phyloP scores from a whole-genome alignment of 2,329 filamentous ascomycete species.

The Paecilomyces sp. region DNA sequence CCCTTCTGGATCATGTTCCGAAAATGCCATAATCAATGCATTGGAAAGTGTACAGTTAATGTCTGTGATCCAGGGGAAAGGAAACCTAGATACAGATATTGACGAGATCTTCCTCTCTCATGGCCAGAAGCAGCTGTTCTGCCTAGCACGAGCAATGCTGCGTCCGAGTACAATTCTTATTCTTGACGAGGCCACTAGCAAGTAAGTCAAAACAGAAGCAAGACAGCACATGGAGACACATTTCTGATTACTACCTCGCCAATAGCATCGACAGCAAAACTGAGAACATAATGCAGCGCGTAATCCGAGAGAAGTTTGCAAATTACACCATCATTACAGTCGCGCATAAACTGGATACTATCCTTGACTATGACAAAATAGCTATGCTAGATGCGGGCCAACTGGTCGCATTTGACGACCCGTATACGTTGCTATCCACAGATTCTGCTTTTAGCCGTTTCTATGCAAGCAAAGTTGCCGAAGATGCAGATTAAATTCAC shows the following conservation, averaged over 20 bases:
- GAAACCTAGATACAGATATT: slow-evolving; percentile 36
- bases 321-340: slow-evolving; percentile 54
- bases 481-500: not conserved
- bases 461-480: slow-evolving; percentile 10
- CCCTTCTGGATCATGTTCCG: slow-evolving; percentile 22
- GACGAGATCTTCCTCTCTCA: slow-evolving; percentile 45
- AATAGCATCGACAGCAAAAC: slow-evolving; percentile 50
- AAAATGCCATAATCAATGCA: slow-evolving; percentile 28
- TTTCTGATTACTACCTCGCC: not conserved
- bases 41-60: slow-evolving; percentile 32
- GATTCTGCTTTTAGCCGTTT: slow-evolving; percentile 30
- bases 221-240: not conserved
- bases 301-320: slow-evolving; percentile 48
- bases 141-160: slow-evolving; percentile 53
- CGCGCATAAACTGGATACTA: slow-evolving; percentile 48
- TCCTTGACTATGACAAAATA: slow-evolving; percentile 33
- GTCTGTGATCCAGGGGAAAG: slow-evolving; percentile 29
- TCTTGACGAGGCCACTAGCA: slow-evolving; percentile 37
- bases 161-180: slow-evolving; percentile 37
- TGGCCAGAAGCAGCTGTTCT: slow-evolving; percentile 60
- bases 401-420: slow-evolving; percentile 29
- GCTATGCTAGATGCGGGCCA: slow-evolving; percentile 29
- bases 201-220: slow-evolving; percentile 13
- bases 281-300: slow-evolving; percentile 50
- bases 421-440: slow-evolving; percentile 27